Base-by-base conservation (phyloP, 1,284 basidiomycete genomes). In the Gymnopus androsaceus region DNA sequence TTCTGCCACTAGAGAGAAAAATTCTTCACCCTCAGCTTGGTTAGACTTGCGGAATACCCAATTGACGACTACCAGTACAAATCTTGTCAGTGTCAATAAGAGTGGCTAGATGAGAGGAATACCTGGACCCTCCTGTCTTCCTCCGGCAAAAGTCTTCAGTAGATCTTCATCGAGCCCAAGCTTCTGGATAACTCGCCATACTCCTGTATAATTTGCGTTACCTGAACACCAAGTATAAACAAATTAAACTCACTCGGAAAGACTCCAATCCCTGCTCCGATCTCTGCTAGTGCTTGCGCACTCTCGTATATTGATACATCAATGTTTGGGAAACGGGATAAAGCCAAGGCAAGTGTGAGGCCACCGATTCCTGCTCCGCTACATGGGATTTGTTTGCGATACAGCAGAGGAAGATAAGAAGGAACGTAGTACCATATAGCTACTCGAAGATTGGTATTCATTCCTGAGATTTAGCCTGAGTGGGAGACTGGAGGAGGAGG, bases 11-110 rank as follows among this genome's bases (percentile, higher is more conserved):
- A 81, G 63, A 28, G 69, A 72, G 54, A 75, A 76, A 58, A 82
- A 77, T 21, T 76, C 72, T 17, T 75, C 41, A 1, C 82, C 82
- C 36, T 75, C 67, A 2, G 68, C 60, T 50, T 76, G 74, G 63
- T 84, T 80, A 56, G 80, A 78, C 65, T 81, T 81, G 50, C 82
- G 72, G 59, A n/a, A n/a, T 77, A 82, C 50, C 66, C 70, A 57
- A n/a, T n/a, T n/a, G n/a, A 83, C 75, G 31, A 8, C 25, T 11
- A 25, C 55, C 59, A 31, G 57, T 41, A 12, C 21, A 19, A 41
- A 47, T 51, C 11, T 21, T 37, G 14, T n/a, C 28, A 31, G 14
- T 15, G 17, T n/a, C n/a, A n/a, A n/a, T n/a, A n/a, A n/a, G n/a
- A n/a, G n/a, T n/a, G n/a, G n/a, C n/a, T n/a, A n/a, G n/a, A n/a